Evolutionary conservation across 225 moss, liverwort and hornwort species (phyloP).

Genomic region (Ulota crispa): DNA sequence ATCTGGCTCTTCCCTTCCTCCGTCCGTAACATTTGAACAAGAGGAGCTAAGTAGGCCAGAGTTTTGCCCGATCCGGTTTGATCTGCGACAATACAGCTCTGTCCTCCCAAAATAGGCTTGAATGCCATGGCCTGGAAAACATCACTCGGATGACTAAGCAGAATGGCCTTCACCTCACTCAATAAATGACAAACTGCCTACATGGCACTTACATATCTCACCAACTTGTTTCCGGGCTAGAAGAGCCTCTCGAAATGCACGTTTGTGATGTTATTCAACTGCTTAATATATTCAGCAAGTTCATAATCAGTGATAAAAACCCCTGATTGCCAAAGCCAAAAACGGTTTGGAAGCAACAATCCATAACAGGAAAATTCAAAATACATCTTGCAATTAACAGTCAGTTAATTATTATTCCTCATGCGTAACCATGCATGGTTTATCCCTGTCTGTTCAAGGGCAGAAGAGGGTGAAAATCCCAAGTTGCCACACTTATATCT

Average conservation of each 20-base stretch:
- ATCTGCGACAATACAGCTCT: conserved; percentile 94
- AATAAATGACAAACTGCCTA: background rate
- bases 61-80: conserved; percentile 99
- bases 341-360: background rate
- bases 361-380: background rate
- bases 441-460: background rate
- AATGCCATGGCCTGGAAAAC: conserved; percentile 80
- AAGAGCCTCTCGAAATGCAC: conserved; percentile 7
- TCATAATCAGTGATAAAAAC: background rate
- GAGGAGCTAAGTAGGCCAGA: conserved; percentile 85
- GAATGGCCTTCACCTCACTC: background rate
- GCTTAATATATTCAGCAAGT: background rate
- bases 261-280: background rate
- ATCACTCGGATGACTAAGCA: background rate
- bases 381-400: background rate
- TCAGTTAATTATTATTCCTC: too few relatives aligned
- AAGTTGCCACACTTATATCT: background rate
- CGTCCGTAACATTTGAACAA: conserved; percentile 71
- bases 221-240: background rate
- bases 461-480: background rate
- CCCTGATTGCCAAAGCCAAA: background rate
- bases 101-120: conserved; percentile 76
- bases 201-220: background rate
- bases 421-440: too few relatives aligned
- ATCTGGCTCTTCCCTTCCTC: conserved; percentile 65